Conservation (phyloP, 345 rosid species). For the Moricandia moricandioides region DNA sequence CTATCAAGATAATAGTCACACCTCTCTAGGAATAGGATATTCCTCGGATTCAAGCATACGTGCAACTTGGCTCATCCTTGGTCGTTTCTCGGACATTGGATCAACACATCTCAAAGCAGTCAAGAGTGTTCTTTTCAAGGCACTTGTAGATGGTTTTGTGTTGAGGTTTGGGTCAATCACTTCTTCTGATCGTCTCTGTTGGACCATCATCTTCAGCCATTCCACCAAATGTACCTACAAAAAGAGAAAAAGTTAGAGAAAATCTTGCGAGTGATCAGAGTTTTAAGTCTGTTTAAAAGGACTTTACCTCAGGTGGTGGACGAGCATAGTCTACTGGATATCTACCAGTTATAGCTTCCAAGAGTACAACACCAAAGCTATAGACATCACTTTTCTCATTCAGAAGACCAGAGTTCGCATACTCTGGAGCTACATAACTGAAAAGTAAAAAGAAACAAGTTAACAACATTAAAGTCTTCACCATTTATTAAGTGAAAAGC, state of each 20-base stretch:
- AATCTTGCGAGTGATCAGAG: background rate
- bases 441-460: background rate
- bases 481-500: background rate
- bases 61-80: constrained; percentile 96
- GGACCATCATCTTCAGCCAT: constrained; percentile 99
- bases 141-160: constrained; percentile 80
- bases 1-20: constrained; percentile 1
- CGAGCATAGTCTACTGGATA: constrained; percentile 98
- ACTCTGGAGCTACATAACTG: constrained; percentile 99
- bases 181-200: constrained; percentile 86
- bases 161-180: constrained; percentile 89
- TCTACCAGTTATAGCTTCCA: constrained; percentile 93
- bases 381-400: constrained; percentile 99
- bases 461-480: background rate
- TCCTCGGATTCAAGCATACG: constrained; percentile 99
- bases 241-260: background rate
- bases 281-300: background rate
- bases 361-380: constrained; percentile 89
- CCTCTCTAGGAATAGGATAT: constrained; percentile 96
- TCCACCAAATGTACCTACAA: constrained; percentile 92
- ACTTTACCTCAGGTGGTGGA: constrained; percentile 69
- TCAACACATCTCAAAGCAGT: constrained; percentile 97
- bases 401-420: constrained; percentile 93
- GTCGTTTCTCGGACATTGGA: constrained; percentile 88
- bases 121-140: constrained; percentile 80